Percentiles rank a stretch among this genome's conserved stretches.
Conservation (phyloP, 1,139 yeast genomes). For the Pichia sp. region DNA sequence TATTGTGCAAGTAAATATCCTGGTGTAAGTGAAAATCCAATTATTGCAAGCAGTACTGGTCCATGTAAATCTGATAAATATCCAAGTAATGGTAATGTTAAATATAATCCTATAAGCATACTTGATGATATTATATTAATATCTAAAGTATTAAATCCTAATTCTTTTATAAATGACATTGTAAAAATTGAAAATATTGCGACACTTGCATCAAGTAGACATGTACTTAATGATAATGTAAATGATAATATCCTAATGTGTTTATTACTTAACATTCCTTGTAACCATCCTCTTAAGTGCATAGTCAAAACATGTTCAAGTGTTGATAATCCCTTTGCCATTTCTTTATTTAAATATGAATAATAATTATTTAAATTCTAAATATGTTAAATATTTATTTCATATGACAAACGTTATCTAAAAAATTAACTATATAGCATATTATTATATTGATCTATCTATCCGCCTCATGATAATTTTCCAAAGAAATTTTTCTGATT, state of each 20-base stretch:
- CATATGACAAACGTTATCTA: too few relatives aligned
- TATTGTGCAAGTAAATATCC: conserved; percentile 53
- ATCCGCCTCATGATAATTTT: too few relatives aligned
- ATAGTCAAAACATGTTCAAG: conserved; percentile 35
- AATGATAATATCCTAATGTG: conserved; percentile 34
- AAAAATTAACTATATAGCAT: too few relatives aligned
- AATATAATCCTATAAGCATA: conserved; percentile 76
- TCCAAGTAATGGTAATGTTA: conserved; percentile 79
- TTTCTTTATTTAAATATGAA: too few relatives aligned
- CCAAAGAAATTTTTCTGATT: too few relatives aligned
- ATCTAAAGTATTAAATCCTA: conserved; percentile 61
- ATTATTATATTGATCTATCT: too few relatives aligned
- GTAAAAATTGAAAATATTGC: conserved; percentile 75
- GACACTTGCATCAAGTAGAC: conserved; percentile 77
- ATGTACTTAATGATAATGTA: conserved; percentile 39
- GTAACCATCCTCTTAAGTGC: conserved; percentile 32
- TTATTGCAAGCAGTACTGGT: conserved; percentile 62
- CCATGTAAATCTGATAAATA: conserved; percentile 80
- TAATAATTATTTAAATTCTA: too few relatives aligned
- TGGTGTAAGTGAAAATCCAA: conserved; percentile 63
- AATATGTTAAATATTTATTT: too few relatives aligned
- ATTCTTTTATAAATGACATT: conserved; percentile 51
- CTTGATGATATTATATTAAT: conserved; percentile 73
- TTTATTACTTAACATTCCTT: conserved; percentile 24
- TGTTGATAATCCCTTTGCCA: neutral